phyloP scores from a whole-genome alignment of 768 basidiomycete species.

The Xerocomus spinulosus region DNA sequence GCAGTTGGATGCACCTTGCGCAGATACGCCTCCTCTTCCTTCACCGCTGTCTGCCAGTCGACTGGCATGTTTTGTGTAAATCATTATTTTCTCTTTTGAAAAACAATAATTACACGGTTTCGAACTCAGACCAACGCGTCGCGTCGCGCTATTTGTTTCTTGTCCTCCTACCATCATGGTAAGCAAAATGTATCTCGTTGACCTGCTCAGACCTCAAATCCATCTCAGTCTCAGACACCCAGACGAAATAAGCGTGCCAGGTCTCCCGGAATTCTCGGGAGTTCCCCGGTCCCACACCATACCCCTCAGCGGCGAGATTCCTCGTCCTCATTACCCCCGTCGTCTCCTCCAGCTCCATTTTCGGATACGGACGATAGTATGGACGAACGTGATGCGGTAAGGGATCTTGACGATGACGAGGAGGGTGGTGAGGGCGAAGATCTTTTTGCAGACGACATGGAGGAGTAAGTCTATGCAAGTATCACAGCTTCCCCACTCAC shows the following conservation, averaged over 20 bases:
- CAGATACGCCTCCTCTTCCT: slow-evolving; percentile 67
- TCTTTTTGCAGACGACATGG: slow-evolving; percentile 77
- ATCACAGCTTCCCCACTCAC: slow-evolving; percentile 7
- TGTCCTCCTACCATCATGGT: slow-evolving; percentile 36
- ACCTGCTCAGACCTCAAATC: not conserved
- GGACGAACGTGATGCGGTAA: slow-evolving; percentile 64
- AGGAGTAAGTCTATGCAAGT: slow-evolving; percentile 49
- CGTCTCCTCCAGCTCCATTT: slow-evolving; percentile 78
- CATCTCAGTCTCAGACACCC: slow-evolving; percentile 37
- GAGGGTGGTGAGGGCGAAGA: slow-evolving; percentile 90
- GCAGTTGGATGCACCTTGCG: slow-evolving; percentile 63
- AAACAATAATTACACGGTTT: slow-evolving; percentile 33
- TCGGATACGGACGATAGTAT: slow-evolving; percentile 82
- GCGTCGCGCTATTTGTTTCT: slow-evolving; percentile 37
- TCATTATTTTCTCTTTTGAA: slow-evolving; percentile 3
- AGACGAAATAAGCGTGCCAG: slow-evolving; percentile 61
- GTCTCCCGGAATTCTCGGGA: slow-evolving; percentile 47
- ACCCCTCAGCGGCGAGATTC: slow-evolving; percentile 52
- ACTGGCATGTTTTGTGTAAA: slow-evolving; percentile 25
- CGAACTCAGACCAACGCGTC: slow-evolving; percentile 46
- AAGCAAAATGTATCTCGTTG: slow-evolving; percentile 9
- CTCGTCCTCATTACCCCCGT: slow-evolving; percentile 77
- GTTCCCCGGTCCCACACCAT: slow-evolving; percentile 42
- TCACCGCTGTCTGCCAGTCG: slow-evolving; percentile 52
- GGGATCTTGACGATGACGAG: slow-evolving; percentile 61